phyloP scores from a whole-genome alignment of 345 rosid genomes.

The Populus ilicifolia region DNA sequence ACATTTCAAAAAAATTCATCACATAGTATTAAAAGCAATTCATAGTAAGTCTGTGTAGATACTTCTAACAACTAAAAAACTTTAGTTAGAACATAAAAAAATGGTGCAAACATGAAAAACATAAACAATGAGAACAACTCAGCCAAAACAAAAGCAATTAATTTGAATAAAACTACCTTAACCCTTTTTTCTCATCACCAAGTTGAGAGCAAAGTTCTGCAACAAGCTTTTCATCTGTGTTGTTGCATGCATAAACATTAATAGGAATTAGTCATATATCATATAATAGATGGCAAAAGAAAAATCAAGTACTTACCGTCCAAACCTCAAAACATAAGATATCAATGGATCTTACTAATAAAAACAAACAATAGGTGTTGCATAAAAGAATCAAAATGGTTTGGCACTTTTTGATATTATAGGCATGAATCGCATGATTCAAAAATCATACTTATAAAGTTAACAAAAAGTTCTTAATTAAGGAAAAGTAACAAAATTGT shows the following conservation, averaged over 20 bases:
- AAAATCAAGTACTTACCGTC: constrained; percentile 9
- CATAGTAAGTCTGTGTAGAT: neutral
- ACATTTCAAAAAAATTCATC: neutral
- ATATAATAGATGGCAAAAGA: neutral
- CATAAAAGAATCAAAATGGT: neutral
- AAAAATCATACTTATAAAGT: neutral
- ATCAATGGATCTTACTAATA: neutral
- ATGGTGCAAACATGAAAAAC: neutral
- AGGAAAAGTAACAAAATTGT: too few relatives aligned
- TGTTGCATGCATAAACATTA: constrained; percentile 44
- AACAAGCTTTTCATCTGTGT: constrained; percentile 89
- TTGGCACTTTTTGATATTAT: neutral
- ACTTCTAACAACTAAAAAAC: neutral
- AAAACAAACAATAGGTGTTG: neutral
- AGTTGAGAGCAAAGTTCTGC: constrained; percentile 76
- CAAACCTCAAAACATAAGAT: constrained; percentile 13
- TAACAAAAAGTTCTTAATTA: too few relatives aligned
- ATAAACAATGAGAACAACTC: neutral
- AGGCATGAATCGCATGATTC: neutral
- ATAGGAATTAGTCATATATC: constrained; percentile 8
- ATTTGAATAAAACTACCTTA: constrained; percentile 42
- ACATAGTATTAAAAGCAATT: neutral
- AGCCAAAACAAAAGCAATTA: neutral
- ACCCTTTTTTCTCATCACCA: constrained; percentile 40
- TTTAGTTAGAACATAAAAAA: neutral